Conservation (phyloP, 305 asterid species). For the Fraxinus dipetala region DNA sequence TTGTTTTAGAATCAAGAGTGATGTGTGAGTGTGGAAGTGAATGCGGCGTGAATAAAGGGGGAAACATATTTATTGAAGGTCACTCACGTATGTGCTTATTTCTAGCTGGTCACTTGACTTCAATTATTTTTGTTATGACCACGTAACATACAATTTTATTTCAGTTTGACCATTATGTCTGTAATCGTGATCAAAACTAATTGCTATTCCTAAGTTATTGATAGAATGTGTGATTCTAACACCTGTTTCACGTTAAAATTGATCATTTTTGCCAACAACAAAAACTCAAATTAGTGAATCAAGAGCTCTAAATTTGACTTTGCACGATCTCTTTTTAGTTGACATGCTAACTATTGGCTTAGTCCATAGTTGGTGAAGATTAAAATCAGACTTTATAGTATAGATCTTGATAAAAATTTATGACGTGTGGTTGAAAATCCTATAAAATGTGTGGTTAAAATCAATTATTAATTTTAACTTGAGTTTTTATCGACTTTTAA, state of each 20-base stretch:
- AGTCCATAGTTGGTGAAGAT: no score
- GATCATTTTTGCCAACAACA: not conserved
- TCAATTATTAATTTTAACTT: no score
- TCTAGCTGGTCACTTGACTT: not conserved
- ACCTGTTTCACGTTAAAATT: no score
- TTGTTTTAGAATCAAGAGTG: constrained; percentile 12
- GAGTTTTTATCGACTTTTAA: no score
- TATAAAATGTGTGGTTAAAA: no score
- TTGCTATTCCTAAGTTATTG: not conserved
- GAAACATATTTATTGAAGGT: not conserved
- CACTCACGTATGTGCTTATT: not conserved
- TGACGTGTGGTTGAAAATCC: no score
- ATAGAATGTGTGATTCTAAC: not conserved
- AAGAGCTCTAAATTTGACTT: not conserved
- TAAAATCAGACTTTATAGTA: no score
- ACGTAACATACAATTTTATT: not conserved
- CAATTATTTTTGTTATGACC: not conserved
- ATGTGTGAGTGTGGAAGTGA: constrained; percentile 31
- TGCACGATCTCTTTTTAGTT: not conserved
- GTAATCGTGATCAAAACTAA: not conserved
- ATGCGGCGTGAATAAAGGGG: constrained; percentile 61
- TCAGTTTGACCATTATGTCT: not conserved
- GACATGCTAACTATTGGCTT: not conserved
- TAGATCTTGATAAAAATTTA: no score
- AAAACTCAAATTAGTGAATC: not conserved